Conservation (phyloP, 495 filamentous ascomycete species). For the Penicillium ucsense region DNA sequence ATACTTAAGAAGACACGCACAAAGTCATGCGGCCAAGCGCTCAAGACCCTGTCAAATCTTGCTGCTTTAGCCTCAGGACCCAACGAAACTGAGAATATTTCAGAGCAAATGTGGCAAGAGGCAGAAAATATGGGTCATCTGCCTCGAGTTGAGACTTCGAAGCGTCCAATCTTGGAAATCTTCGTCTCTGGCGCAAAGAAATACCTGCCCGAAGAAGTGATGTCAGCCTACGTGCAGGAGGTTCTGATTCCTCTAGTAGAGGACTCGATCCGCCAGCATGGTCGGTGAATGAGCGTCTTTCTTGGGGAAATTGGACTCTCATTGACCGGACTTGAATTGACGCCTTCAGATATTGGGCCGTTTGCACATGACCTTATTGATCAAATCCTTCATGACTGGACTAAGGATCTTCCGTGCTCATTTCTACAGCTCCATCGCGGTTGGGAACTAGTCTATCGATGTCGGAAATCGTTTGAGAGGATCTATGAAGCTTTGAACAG, state of each 20-base stretch:
- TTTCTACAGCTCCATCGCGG: background rate
- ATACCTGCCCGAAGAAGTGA: background rate
- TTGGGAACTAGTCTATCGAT: background rate
- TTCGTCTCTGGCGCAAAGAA: background rate
- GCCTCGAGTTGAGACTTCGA: background rate
- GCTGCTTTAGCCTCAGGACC: background rate
- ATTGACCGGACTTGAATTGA: background rate
- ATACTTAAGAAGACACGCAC: background rate
- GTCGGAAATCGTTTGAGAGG: background rate
- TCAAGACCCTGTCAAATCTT: background rate
- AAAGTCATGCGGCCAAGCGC: background rate
- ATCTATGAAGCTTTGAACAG: background rate
- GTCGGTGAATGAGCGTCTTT: background rate
- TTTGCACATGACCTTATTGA: background rate
- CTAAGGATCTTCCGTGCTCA: background rate
- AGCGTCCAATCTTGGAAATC: background rate
- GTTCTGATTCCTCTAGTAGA: background rate
- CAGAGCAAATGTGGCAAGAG: background rate
- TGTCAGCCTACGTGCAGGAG: background rate
- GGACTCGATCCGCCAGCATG: background rate
- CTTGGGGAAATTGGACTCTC: background rate
- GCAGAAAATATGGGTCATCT: background rate
- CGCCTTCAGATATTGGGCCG: background rate
- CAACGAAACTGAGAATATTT: background rate
- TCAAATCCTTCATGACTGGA: background rate